These are phyloP conservation scores for Aspergillus puulaauensis DNA, from an alignment of 2,329 filamentous ascomycete genomes.

Conservation along the genomic window DNA sequence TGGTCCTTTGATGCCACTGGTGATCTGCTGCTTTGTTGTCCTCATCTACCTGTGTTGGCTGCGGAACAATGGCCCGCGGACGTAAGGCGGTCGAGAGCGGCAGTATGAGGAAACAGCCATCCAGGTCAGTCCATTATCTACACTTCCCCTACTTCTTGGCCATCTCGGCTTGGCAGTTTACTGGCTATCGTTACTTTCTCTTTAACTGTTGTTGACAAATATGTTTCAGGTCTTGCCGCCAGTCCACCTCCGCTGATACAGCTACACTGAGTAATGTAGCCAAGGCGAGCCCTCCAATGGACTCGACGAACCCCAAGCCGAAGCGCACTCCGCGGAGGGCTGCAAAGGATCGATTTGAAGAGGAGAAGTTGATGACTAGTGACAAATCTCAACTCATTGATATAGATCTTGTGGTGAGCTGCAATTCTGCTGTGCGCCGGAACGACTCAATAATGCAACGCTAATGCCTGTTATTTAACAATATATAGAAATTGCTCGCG, in stretches of 20 bases:
- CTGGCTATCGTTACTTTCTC: background rate
- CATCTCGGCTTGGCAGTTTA: background rate
- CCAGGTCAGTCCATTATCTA: conserved; percentile 19
- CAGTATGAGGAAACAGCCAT: conserved; percentile 23
- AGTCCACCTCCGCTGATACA: conserved; percentile 26
- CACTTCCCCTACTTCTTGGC: background rate
- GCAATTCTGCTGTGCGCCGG: background rate
- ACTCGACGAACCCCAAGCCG: conserved; percentile 24
- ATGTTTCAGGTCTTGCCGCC: conserved; percentile 22
- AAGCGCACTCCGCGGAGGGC: conserved; percentile 34
- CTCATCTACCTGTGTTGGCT: conserved; percentile 9
- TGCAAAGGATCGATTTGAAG: conserved; percentile 38
- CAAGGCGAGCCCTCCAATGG: conserved; percentile 27
- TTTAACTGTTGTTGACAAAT: conserved; percentile 9
- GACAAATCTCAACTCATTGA: conserved; percentile 36
- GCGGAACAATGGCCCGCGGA: conserved; percentile 32
- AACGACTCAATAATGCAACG: background rate
- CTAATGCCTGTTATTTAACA: background rate
- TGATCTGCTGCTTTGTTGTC: conserved; percentile 22
- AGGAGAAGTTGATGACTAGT: conserved; percentile 40
- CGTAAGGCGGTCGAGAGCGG: conserved; percentile 36
- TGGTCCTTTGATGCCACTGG: conserved; percentile 2
- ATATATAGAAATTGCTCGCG: conserved; percentile 38
- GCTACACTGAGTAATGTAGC: conserved; percentile 25
- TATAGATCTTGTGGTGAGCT: conserved; percentile 40